phyloP scores from a whole-genome alignment of 2,329 filamentous ascomycete species.

The Meredithiella fracta region DNA sequence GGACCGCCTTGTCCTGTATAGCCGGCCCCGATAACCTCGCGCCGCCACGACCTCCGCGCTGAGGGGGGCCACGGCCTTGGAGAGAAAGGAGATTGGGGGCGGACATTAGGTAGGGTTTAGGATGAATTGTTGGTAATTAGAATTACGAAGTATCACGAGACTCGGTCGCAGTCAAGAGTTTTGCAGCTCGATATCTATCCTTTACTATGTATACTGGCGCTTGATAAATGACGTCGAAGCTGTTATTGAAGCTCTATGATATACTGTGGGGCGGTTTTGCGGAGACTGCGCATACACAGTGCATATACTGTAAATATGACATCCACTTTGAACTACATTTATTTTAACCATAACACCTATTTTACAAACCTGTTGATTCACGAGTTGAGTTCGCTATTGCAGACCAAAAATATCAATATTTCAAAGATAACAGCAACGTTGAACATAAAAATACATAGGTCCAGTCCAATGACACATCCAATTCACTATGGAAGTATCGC shows the following conservation, averaged over 20 bases:
- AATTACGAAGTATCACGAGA: background rate
- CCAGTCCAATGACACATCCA: too few species aligned
- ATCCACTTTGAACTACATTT: background rate
- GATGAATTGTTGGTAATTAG: background rate
- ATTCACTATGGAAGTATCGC: too few species aligned
- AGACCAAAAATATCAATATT: too few species aligned
- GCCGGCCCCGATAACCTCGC: constrained; percentile 20
- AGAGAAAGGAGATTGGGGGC: constrained; percentile 53
- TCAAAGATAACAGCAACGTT: too few species aligned
- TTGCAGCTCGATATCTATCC: background rate
- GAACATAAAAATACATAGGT: too few species aligned
- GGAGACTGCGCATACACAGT: background rate
- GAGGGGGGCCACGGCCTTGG: constrained; percentile 23
- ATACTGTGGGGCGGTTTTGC: background rate
- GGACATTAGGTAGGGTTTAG: constrained; percentile 37
- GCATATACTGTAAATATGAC: background rate
- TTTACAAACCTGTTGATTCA: background rate
- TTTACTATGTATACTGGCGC: background rate
- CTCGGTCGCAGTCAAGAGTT: too few species aligned
- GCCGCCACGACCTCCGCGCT: constrained; percentile 26
- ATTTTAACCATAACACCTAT: background rate
- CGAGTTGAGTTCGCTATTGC: background rate
- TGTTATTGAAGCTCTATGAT: background rate
- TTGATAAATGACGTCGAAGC: background rate
- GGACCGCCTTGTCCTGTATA: constrained; percentile 57